phyloP scores from a whole-genome alignment of 140 eudicot species.

The Cichorium intybus region DNA sequence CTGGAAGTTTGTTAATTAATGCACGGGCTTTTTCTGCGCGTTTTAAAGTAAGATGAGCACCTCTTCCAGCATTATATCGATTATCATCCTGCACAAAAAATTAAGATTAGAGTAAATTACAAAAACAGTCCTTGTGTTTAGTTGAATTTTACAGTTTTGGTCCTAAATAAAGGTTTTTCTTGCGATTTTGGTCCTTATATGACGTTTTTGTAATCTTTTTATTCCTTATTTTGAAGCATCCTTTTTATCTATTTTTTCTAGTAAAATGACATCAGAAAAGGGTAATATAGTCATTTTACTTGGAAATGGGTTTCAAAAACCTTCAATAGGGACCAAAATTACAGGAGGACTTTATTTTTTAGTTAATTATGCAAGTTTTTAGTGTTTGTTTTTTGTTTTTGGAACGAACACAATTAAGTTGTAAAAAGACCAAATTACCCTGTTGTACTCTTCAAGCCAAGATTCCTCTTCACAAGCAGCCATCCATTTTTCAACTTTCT shows the following conservation, averaged over 20 bases:
- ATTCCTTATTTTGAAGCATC: too few relatives aligned
- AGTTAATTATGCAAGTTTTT: too few relatives aligned
- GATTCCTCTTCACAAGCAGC: constrained; percentile 90
- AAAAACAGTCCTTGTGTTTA: too few relatives aligned
- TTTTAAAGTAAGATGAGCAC: constrained; percentile 81
- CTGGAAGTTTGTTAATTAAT: constrained; percentile 78
- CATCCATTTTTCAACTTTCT: constrained; percentile 82
- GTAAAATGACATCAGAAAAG: too few relatives aligned
- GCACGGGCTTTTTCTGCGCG: constrained; percentile 96
- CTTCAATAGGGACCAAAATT: background rate
- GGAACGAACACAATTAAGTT: background rate
- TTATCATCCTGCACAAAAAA: constrained; percentile 56
- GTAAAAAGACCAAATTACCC: constrained; percentile 39
- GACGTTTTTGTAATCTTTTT: too few relatives aligned
- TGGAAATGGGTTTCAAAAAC: background rate
- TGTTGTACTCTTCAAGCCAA: constrained; percentile 95
- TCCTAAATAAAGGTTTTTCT: too few relatives aligned
- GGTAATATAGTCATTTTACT: too few relatives aligned
- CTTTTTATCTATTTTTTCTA: too few relatives aligned
- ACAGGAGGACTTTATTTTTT: background rate
- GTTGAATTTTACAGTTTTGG: too few relatives aligned
- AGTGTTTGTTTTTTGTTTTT: too few relatives aligned
- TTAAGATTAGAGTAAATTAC: too few relatives aligned
- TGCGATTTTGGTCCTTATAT: too few relatives aligned
- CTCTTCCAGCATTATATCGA: constrained; percentile 81